phyloP scores from a whole-genome alignment of 768 basidiomycete species.

The Pleurotus djamor region DNA sequence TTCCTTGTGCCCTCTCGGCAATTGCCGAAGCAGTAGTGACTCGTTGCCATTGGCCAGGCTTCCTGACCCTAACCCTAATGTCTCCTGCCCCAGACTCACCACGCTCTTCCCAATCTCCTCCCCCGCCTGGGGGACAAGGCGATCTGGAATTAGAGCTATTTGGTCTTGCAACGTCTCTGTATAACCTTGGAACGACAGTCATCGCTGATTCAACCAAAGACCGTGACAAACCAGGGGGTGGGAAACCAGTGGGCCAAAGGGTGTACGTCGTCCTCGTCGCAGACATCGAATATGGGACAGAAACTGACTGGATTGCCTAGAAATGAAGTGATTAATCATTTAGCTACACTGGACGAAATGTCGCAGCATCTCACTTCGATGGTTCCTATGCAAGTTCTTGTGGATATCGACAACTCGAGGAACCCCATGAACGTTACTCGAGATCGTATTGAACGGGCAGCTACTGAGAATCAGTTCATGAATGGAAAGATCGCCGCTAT shows the following conservation, averaged over 20 bases:
- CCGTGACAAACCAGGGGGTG: conserved; percentile 64
- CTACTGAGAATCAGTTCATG: conserved; percentile 91
- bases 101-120: conserved; percentile 70
- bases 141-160: conserved; percentile 76
- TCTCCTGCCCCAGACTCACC: conserved; percentile 61
- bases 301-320: conserved; percentile 27
- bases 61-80: background rate
- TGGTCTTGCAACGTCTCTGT: conserved; percentile 74
- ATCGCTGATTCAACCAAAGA: conserved; percentile 84
- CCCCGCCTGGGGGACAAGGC: conserved; percentile 66
- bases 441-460: conserved; percentile 77
- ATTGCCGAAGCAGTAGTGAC: background rate
- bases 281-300: no score
- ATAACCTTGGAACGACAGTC: conserved; percentile 81
- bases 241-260: conserved; percentile 74
- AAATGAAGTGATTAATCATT: conserved; percentile 72
- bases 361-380: conserved; percentile 57
- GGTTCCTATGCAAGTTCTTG: conserved; percentile 74
- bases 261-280: conserved; percentile 43
- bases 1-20: background rate
- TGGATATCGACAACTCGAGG: conserved; percentile 75
- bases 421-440: conserved; percentile 84
- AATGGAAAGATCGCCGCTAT: conserved; percentile 85
- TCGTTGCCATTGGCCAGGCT: no score
- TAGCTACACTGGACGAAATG: conserved; percentile 67